These are phyloP conservation scores for Colletotrichum chrysophilum DNA, from an alignment of 2,329 filamentous ascomycete genomes.

Conservation along the genomic window DNA sequence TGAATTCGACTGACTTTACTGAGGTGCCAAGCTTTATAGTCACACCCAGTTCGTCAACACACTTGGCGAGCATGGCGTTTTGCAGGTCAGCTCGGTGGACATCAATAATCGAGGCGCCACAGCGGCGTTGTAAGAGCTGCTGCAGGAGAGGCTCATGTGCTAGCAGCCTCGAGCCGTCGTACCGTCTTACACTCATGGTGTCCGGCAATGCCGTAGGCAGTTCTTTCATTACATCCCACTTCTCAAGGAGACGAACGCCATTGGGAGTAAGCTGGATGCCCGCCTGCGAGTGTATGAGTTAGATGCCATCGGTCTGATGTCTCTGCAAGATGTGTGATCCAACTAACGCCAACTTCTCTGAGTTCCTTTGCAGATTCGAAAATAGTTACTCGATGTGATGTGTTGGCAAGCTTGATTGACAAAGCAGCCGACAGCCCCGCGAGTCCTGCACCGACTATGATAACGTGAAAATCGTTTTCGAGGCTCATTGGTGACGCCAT, in stretches of 20 bases:
- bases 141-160: background rate
- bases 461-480: background rate
- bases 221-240: background rate
- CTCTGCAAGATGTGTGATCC: background rate
- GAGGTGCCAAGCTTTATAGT: background rate
- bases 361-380: conserved; percentile 13
- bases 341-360: conserved; percentile 9
- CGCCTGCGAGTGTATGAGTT: background rate
- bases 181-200: conserved; percentile 11
- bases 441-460: background rate
- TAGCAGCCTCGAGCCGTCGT: conserved; percentile 4
- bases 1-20: background rate
- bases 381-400: conserved; percentile 5
- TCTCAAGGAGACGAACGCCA: background rate
- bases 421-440: background rate
- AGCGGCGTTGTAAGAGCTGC: background rate
- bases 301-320: background rate
- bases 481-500: background rate
- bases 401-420: background rate
- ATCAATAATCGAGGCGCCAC: conserved; percentile 44
- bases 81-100: conserved; percentile 55
- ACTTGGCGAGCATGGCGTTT: conserved; percentile 41
- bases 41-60: conserved; percentile 47
- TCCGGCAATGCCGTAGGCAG: background rate
- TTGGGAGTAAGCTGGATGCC: conserved; percentile 14